Evolutionary conservation across 257 asterid genomes (phyloP), one percentile per base, ranked within the genome.

Genomic region (Solanum chmielewskii): DNA sequence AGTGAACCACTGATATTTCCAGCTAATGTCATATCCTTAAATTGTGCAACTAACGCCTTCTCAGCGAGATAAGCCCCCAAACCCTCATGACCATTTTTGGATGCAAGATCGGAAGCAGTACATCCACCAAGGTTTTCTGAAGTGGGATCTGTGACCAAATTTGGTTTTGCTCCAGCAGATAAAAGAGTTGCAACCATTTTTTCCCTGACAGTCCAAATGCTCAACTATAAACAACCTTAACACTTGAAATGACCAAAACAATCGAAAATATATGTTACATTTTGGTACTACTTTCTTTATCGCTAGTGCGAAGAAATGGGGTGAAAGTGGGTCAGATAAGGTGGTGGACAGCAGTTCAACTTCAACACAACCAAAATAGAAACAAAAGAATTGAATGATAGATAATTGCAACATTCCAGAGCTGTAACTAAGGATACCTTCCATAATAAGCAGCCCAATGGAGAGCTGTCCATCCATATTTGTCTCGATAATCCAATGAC

Each of bases 401-500:
- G 82, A 29, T 81, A 13, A 45, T 16, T 75, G 45, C 45, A 80
- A 80, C 86, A 27, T 42, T 11, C 27, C 85, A 27, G 18, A 49
- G 45, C 69, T 49, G 85, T 52, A 81, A 74, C 69, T 81, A 81
- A 81, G 85, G 69, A 81, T 81, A 97, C 99, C 98, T 96, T 91
- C 99, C 99, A 89, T 89, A 90, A 92, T 88, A 93, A 49, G 99
- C 99, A 85, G 99, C 99, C 98, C 98, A 96, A 86, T 97, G 99
- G 88, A 97, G 93, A 83, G 99, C 98, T 13, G 99, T 96, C 99
- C 99, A 95, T 84, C 99, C 99, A 87, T 42, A 88, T 90, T 95
- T 97, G 91, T 97, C 99, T 87, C 99, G 94, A 87, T 94, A 96
- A 92, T 97, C 98, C 91, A 97, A 56, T 6, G 99, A 95, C 86